phyloP scores from a whole-genome alignment of 2,329 filamentous ascomycete species.

The Magnaporthiopsis poae region DNA sequence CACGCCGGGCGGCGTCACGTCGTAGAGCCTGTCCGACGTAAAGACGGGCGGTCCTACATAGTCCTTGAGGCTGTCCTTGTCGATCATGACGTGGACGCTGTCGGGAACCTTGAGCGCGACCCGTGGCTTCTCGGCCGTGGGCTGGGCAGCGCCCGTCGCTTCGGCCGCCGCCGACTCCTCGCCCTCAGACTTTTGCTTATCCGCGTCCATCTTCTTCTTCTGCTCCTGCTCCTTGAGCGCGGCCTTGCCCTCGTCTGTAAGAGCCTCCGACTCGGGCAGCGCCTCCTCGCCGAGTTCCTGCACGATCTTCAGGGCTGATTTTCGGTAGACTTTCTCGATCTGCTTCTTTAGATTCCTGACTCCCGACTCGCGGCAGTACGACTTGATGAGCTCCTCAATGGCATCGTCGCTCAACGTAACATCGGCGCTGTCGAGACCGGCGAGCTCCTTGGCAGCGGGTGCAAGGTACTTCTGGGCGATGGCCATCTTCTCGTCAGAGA shows the following conservation, averaged over 20 bases:
- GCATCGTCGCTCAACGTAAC: conserved; percentile 79
- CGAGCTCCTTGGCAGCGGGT: conserved; percentile 86
- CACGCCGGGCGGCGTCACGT: conserved; percentile 83
- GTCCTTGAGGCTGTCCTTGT: conserved; percentile 84
- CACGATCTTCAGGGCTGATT: conserved; percentile 93
- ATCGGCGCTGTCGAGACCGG: conserved; percentile 80
- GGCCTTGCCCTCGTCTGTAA: conserved; percentile 77
- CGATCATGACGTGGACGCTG: conserved; percentile 73
- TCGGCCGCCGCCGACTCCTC: conserved; percentile 18
- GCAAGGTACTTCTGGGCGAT: conserved; percentile 90
- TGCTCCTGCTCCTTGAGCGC: conserved; percentile 58
- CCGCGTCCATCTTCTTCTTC: conserved; percentile 35
- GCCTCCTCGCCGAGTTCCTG: conserved; percentile 82
- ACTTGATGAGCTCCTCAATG: conserved; percentile 95
- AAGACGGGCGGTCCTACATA: conserved; percentile 94
- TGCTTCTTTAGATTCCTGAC: conserved; percentile 98
- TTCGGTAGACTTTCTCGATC: conserved; percentile 97
- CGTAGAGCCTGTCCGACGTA: conserved; percentile 90
- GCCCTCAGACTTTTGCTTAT: conserved; percentile 15
- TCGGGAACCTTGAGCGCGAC: conserved; percentile 76
- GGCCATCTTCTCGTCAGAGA: conserved; percentile 96
- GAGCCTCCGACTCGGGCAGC: conserved; percentile 66
- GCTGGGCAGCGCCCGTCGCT: conserved; percentile 28
- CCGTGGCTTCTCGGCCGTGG: conserved; percentile 58
- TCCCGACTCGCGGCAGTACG: conserved; percentile 92